Conservation (phyloP, 1,284 basidiomycete genomes). For the Naganishia sp. region DNA sequence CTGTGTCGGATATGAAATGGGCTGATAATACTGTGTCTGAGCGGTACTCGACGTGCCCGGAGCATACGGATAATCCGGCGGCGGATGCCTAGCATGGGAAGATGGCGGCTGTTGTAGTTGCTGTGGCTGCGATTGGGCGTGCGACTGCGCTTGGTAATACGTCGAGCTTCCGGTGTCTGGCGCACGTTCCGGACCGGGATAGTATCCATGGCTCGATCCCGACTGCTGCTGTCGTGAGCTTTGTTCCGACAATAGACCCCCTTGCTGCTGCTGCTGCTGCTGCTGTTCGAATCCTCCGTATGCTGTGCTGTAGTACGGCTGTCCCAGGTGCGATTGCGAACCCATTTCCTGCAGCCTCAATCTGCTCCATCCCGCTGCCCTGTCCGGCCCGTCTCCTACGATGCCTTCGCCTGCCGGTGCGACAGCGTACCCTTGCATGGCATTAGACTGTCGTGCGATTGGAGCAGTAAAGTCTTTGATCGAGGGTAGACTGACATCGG, state of each 20-base stretch:
- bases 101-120: not conserved
- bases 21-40: not conserved
- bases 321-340: not conserved
- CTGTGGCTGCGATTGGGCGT: conserved; percentile 13
- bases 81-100: not conserved
- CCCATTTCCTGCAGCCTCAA: conserved; percentile 11
- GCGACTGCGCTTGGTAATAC: conserved; percentile 14
- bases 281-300: conserved; percentile 16
- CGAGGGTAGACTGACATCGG: conserved; percentile 23
- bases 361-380: conserved; percentile 5
- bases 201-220: conserved; percentile 1
- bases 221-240: conserved; percentile 8
- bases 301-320: conserved; percentile 7
- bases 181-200: not conserved
- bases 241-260: not conserved
- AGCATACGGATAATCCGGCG: conserved; percentile 9
- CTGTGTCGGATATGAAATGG: conserved; percentile 1
- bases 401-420: not conserved
- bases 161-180: conserved; percentile 7
- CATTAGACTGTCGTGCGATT: conserved; percentile 11
- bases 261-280: not conserved
- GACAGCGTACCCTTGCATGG: conserved; percentile 9
- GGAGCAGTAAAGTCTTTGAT: conserved; percentile 17
- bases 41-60: not conserved
- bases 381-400: not conserved